Conservation (phyloP, 2,329 filamentous ascomycete species). For the Aspergillus floridensis region DNA sequence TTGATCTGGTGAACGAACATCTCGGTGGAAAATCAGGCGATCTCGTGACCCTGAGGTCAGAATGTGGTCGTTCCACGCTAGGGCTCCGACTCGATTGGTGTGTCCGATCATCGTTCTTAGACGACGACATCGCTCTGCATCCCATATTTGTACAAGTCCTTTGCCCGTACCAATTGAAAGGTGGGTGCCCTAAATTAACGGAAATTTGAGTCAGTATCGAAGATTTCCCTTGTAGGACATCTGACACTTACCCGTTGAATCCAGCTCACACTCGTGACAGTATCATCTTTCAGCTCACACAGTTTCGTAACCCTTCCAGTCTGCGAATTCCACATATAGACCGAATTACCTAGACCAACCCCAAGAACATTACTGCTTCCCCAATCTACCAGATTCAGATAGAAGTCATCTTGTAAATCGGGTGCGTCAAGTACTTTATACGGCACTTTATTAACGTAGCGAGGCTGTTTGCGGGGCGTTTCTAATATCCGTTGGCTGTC, state of each 20-base stretch:
- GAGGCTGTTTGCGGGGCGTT: constrained; percentile 81
- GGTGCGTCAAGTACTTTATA: constrained; percentile 98
- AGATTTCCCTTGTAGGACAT: neutral
- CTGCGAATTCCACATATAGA: constrained; percentile 98
- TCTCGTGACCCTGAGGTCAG: constrained; percentile 93
- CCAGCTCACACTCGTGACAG: constrained; percentile 95
- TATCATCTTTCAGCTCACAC: constrained; percentile 88
- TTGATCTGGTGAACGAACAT: constrained; percentile 89
- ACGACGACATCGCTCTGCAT: constrained; percentile 80
- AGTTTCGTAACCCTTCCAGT: constrained; percentile 89
- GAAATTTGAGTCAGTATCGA: constrained; percentile 11
- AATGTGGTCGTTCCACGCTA: constrained; percentile 98
- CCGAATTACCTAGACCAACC: constrained; percentile 85
- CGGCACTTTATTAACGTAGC: constrained; percentile 90
- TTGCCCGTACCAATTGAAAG: constrained; percentile 93
- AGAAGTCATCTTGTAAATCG: constrained; percentile 95
- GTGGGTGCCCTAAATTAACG: constrained; percentile 67
- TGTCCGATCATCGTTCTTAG: constrained; percentile 96
- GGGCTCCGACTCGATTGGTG: constrained; percentile 83
- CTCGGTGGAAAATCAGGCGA: constrained; percentile 89
- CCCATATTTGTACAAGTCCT: constrained; percentile 95
- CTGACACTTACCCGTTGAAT: constrained; percentile 69
- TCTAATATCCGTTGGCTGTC: constrained; percentile 91
- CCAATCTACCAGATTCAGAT: constrained; percentile 96
- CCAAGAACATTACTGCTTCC: constrained; percentile 91